Base-by-base conservation (phyloP, 78 protist genomes). In the Creolimax fragrantissima region DNA sequence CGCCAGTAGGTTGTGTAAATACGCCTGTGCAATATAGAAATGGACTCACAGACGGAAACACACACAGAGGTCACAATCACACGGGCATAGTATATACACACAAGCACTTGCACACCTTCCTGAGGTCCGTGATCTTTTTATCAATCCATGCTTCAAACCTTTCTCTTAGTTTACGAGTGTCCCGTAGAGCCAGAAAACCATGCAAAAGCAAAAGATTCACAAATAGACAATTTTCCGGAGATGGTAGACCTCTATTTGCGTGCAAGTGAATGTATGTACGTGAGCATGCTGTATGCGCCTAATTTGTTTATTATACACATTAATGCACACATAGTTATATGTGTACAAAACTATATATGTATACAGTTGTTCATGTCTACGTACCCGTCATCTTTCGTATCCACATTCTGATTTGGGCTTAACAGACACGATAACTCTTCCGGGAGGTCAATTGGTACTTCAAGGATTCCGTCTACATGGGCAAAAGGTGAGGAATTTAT, bases 91-190 rank as follows among this genome's bases (percentile, higher is more conserved):
- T n/a, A n/a, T n/a, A n/a, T n/a, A n/a, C n/a, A n/a, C n/a, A n/a
- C n/a, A n/a, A n/a, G n/a, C n/a, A n/a, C n/a, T n/a, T n/a, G n/a
- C n/a, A n/a, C 24, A 58, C 74, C 74, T 58, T 58, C 24, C 24
- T 58, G 39, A 58, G 24, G 74, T 58, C 74, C 74, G 24, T 58
- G 74, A 83, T 83, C 86, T 83, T 83, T 24, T 24, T 83, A 6
- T 83, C 86, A 5, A 83, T 35, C 86, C 86, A 83, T 41, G 86
- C 86, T 41, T 83, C 86, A 83, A 83, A 83, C 7, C 86, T 36
- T 32, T 83, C 86, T 6, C 86, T 36, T 41, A 83, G 35, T 41
- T 83, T 83, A 41, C 42, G 86, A 41, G 86, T 83, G 42, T 83
- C 86, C 5, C 86, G 7, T 6, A 83, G 5, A 24, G 86, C 86